These are phyloP conservation scores for Acanthamoeba lenticulata DNA, from an alignment of 208 protist species.

Conservation along the genomic window DNA sequence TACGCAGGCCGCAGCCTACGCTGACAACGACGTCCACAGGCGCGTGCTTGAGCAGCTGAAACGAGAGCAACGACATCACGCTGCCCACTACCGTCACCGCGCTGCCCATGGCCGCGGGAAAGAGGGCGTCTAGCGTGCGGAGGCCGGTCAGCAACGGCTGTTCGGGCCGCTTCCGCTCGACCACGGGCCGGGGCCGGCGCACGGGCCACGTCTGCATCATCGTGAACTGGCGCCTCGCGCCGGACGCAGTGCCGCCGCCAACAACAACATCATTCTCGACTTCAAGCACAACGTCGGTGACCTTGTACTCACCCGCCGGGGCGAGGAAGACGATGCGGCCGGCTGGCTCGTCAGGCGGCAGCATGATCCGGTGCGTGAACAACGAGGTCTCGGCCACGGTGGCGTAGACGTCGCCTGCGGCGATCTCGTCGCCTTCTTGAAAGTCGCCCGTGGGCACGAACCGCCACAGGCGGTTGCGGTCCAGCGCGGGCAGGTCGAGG, in stretches of 20 bases:
- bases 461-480: slow-evolving; percentile 94
- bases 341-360: slow-evolving; percentile 89
- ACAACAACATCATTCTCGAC: too few species aligned
- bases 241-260: slow-evolving; percentile 65
- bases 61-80: neutral
- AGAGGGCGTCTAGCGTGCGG: slow-evolving; percentile 99
- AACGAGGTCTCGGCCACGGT: slow-evolving; percentile 97
- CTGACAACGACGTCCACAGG: neutral
- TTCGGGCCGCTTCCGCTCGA: slow-evolving; percentile 96
- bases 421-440: slow-evolving; percentile 96
- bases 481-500: slow-evolving; percentile 95
- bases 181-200: slow-evolving; percentile 92
- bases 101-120: slow-evolving; percentile 99
- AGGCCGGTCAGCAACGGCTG: slow-evolving; percentile 99
- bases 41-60: neutral
- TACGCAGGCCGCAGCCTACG: slow-evolving; percentile 96
- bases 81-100: slow-evolving; percentile 99
- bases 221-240: slow-evolving; percentile 90
- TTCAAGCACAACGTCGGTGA: slow-evolving; percentile 71
- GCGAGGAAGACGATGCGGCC: slow-evolving; percentile 78
- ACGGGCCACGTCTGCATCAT: slow-evolving; percentile 98
- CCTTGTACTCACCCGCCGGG: slow-evolving; percentile 77
- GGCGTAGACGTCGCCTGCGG: slow-evolving; percentile 97
- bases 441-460: slow-evolving; percentile 90
- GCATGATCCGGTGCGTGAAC: slow-evolving; percentile 97